Base-by-base conservation (phyloP, 768 basidiomycete species). In the Leccinellum albellum region DNA sequence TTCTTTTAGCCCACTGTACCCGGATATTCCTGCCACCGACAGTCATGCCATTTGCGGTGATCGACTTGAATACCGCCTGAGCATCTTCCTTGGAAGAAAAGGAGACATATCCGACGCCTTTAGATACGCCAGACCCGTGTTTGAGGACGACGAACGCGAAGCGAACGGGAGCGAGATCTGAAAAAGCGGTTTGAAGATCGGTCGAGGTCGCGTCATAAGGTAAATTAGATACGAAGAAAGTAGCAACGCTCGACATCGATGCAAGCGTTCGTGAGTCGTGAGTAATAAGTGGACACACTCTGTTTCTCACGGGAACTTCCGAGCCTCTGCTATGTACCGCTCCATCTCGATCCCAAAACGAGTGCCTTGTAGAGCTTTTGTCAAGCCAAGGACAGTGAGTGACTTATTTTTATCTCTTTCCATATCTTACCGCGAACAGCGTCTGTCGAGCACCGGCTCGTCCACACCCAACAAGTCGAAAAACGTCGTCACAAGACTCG, bases 21-120 rank as follows among this genome's bases (percentile, higher is more conserved):
- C 92, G 77, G 50, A 97, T 70, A 60, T 76, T 83, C 57, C 94
- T 78, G 13, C 85, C 86, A 23, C 84, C 84, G 21, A 91, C 75
- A 9, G 70, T 71, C 40, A 96, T 79, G 1, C 85, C 85, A 44
- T 89, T 82, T 56, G 82, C 78, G 32, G 81, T 75, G 51, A 91
- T 79, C 45, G 83, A 81, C 50, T 84, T 80, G 54, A 86, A 83
- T 3, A 88, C 88, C 33, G 78, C 69, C 65, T 91, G 82, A 7
- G 94, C 96, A 72, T 98, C 97, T 65, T 97, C 91, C 55, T 81
- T 84, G 55, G 93, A 78, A 1, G 94, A 85, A 72, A 96, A 98
- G 1, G 92, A 88, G 60, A 98, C 92, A 68, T 97, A 98, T 58
- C 97, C 97, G 21, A 98, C 94, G 61, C 96, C 96, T 70, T 98